Base-by-base conservation (phyloP, 129 eudicot species). In the Sambucus nigra region DNA sequence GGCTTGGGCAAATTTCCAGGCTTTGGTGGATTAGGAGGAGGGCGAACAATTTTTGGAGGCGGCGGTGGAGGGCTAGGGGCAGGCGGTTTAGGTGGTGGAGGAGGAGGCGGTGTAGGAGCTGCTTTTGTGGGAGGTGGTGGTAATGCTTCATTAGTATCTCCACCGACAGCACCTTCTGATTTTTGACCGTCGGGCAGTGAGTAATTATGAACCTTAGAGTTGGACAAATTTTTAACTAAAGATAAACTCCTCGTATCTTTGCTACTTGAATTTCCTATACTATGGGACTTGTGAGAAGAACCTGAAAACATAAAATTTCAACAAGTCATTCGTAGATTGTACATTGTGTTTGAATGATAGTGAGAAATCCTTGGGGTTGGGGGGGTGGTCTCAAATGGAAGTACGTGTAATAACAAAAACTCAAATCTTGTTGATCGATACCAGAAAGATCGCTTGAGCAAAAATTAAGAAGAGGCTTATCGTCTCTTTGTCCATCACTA, bases 51-150 rank as follows among this genome's bases (percentile, higher is more conserved):
- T 31, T 57, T 67, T 17, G 84, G 83, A 7, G 74, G 84, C 2
- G 94, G 89, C 5, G 94, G 96, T 9, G 96, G n/a, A n/a, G n/a
- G 84, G 8, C 73, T 59, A 19, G 88, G 79, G 15, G 77, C 76
- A 15, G 88, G 85, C 4, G 52, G 25, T 47, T 19, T 19, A 4
- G 56, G 72, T 51, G 2, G 75, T 21, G 73, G 59, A 55, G 76
- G 76, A 4, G 80, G 76, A 4, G 80, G 76, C 3, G 73, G 73
- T 51, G 73, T 73, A 41, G 75, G 57, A 53, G 77, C 61, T 44
- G 32, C 39, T 74, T 47, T 77, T 64, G 91, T 91, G 0, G 95
- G 95, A 16, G 91, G 95, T 64, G 66, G 81, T n/a, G 86, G 87
- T 67, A 86, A 55, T 22, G 44, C 11, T 57, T 40, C 59, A 51